Conservation (phyloP, 768 basidiomycete species). For the Amanita molliuscula region DNA sequence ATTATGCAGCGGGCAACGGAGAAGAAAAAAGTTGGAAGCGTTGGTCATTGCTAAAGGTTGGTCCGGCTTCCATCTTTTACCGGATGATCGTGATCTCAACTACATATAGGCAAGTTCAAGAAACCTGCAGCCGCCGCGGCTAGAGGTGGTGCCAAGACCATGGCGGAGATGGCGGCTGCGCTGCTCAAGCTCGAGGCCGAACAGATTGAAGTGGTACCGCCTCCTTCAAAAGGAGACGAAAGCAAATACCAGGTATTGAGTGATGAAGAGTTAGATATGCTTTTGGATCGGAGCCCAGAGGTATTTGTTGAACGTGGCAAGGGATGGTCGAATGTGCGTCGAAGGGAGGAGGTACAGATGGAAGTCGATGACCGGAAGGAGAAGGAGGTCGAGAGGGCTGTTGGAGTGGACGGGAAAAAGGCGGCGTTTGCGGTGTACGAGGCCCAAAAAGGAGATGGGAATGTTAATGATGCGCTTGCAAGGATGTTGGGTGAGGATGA, state of each 20-base stretch:
- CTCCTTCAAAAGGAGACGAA: slow-evolving; percentile 39
- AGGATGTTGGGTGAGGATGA: slow-evolving; percentile 50
- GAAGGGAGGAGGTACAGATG: slow-evolving; percentile 7
- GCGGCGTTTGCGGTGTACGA: slow-evolving; percentile 75
- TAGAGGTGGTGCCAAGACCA: slow-evolving; percentile 41
- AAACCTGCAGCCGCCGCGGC: slow-evolving; percentile 47
- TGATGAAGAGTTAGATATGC: slow-evolving; percentile 68
- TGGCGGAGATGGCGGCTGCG: slow-evolving; percentile 73
- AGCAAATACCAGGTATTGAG: slow-evolving; percentile 68
- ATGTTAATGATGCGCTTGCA: slow-evolving; percentile 50
- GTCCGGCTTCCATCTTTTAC: slow-evolving; percentile 5
- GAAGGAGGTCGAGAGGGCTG: slow-evolving; percentile 10
- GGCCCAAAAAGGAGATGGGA: slow-evolving; percentile 45
- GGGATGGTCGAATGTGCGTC: slow-evolving; percentile 57
- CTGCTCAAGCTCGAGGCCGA: slow-evolving; percentile 78
- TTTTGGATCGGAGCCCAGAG: slow-evolving; percentile 70
- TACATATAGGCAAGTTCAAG: slow-evolving; percentile 67
- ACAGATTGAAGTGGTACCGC: slow-evolving; percentile 76
- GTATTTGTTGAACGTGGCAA: slow-evolving; percentile 62
- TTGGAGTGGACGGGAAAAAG: slow-evolving; percentile 21
- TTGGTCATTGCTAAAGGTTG: slow-evolving; percentile 89
- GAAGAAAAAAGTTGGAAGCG: slow-evolving; percentile 87
- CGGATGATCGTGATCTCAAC: background rate
- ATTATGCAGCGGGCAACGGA: slow-evolving; percentile 83
- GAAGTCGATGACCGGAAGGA: slow-evolving; percentile 8